Evolutionary conservation across 805 yeast genomes (phyloP).

Genomic region (Cyberlindnera mississippiensis): DNA sequence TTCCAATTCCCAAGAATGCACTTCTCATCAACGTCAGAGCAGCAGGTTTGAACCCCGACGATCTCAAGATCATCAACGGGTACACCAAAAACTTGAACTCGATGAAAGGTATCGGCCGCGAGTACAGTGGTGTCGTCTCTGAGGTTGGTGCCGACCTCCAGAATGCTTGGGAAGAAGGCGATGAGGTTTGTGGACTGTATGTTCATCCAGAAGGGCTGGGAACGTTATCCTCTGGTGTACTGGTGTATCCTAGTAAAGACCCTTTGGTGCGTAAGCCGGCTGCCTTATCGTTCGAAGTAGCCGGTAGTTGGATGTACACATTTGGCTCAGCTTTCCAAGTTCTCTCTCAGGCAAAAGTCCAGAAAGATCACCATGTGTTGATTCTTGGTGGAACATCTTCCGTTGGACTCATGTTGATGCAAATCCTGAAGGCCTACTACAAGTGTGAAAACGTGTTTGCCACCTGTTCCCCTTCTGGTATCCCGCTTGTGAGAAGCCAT

Average conservation of each 20-base stretch:
- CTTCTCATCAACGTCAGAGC: conserved; percentile 56
- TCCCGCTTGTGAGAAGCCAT: conserved; percentile 34
- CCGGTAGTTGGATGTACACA: conserved; percentile 62
- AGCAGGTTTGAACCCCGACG: conserved; percentile 64
- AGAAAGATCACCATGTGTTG: conserved; percentile 46
- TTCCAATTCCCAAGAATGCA: conserved; percentile 44
- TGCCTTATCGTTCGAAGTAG: conserved; percentile 44
- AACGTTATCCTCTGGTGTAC: conserved; percentile 51
- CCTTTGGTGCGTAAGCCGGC: conserved; percentile 44
- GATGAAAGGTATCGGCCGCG: conserved; percentile 67
- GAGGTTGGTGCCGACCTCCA: conserved; percentile 46
- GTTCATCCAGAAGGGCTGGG: conserved; percentile 54
- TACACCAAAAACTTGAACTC: conserved; percentile 48
- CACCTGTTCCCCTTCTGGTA: conserved; percentile 54
- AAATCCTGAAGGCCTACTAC: conserved; percentile 49
- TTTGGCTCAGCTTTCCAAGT: conserved; percentile 58
- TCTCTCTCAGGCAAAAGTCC: conserved; percentile 33
- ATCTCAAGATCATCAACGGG: conserved; percentile 54
- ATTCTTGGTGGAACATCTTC: conserved; percentile 76
- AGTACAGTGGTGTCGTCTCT: conserved; percentile 57
- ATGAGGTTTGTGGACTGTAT: conserved; percentile 59
- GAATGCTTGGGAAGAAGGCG: conserved; percentile 47
- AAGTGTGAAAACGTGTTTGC: conserved; percentile 50
- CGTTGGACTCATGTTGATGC: conserved; percentile 63
- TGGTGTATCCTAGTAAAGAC: conserved; percentile 51